Evolutionary conservation across 495 filamentous ascomycete species (phyloP).

Genomic region (Gamarada debralockiae): DNA sequence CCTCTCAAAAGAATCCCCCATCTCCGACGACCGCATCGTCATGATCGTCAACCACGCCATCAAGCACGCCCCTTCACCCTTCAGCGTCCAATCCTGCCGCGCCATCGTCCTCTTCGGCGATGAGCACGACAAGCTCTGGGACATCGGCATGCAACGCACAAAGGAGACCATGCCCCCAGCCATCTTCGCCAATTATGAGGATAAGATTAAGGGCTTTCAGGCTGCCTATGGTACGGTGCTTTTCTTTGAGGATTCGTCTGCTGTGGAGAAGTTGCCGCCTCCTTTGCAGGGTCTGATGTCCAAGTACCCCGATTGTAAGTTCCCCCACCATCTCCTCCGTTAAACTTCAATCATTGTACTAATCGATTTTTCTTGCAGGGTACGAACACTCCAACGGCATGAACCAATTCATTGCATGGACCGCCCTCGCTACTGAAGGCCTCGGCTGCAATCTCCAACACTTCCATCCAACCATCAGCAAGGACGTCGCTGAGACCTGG

Average conservation of each 20-base stretch:
- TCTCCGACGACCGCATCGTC: constrained; percentile 48
- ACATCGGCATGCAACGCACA: constrained; percentile 45
- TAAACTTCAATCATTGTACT: constrained; percentile 46
- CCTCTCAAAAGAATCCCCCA: constrained; percentile 51
- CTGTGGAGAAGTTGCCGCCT: constrained; percentile 27
- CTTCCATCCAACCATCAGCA: constrained; percentile 63
- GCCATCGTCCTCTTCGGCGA: constrained; percentile 56
- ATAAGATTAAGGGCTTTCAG: constrained; percentile 46
- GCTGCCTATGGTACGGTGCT: constrained; percentile 56
- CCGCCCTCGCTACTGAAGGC: constrained; percentile 62
- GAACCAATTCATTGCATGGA: constrained; percentile 65
- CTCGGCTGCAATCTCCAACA: constrained; percentile 72
- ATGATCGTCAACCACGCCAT: constrained; percentile 51
- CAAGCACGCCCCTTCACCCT: constrained; percentile 54
- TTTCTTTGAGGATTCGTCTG: constrained; percentile 56
- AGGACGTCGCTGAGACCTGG: constrained; percentile 52
- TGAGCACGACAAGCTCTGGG: constrained; percentile 64
- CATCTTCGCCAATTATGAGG: constrained; percentile 41
- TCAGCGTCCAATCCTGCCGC: constrained; percentile 64
- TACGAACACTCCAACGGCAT: constrained; percentile 59
- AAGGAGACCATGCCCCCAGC: constrained; percentile 52
- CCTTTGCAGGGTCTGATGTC: constrained; percentile 44
- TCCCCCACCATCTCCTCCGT: constrained; percentile 39
- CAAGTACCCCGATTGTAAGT: constrained; percentile 31
- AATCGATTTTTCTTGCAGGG: constrained; percentile 40